These are phyloP conservation scores for Epichloe gansuensis DNA, from an alignment of 2,329 filamentous ascomycete species.

Conservation along the genomic window DNA sequence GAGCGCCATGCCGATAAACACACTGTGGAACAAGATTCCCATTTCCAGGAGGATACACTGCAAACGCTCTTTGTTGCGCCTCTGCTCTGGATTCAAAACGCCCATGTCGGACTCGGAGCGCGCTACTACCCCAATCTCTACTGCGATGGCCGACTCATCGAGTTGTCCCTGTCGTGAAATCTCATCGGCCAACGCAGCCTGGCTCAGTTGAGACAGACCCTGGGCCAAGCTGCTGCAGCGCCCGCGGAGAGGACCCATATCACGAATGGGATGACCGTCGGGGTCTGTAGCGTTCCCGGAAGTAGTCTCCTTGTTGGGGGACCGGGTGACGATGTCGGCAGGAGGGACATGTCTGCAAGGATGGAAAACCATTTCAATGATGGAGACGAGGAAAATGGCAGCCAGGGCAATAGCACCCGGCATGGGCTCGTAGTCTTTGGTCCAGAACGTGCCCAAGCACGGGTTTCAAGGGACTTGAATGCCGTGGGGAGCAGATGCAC, in stretches of 20 bases:
- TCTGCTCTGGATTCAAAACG: constrained; percentile 36
- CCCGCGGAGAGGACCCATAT: constrained; percentile 22
- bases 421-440: constrained; percentile 60
- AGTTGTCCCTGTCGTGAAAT: neutral
- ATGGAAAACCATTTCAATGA: constrained; percentile 61
- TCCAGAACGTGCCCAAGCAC: constrained; percentile 66
- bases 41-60: constrained; percentile 70
- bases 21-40: constrained; percentile 50
- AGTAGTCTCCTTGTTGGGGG: neutral
- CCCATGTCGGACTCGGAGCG: constrained; percentile 1
- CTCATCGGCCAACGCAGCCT: constrained; percentile 6
- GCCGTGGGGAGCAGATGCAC: constrained; percentile 61
- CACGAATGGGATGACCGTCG: constrained; percentile 14
- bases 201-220: constrained; percentile 18
- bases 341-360: constrained; percentile 24
- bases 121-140: neutral
- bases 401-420: constrained; percentile 71
- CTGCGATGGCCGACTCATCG: neutral
- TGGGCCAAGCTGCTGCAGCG: constrained; percentile 23
- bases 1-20: constrained; percentile 77
- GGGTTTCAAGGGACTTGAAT: constrained; percentile 50
- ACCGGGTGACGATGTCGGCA: constrained; percentile 1
- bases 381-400: constrained; percentile 65
- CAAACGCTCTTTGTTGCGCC: constrained; percentile 52
- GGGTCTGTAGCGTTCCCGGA: neutral